Evolutionary conservation across 768 basidiomycete genomes (phyloP).

Genomic region (Gelatoporia subvermispora): DNA sequence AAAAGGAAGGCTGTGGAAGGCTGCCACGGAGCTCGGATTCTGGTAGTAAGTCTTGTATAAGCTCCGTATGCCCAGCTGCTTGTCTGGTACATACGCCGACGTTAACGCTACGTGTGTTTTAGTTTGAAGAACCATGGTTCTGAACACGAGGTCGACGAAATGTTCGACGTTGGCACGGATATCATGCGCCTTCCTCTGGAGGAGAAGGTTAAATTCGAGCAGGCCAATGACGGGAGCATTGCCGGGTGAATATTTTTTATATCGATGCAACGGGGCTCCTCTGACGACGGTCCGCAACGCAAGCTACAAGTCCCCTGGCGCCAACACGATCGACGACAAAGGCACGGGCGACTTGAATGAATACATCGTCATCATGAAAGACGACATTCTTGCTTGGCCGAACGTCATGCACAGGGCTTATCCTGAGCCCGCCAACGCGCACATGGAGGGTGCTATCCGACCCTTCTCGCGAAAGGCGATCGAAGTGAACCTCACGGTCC

Average conservation of each 20-base stretch:
- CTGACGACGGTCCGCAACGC: neutral
- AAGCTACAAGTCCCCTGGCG: slow-evolving; percentile 26
- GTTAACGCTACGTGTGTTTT: neutral
- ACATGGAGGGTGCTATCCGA: slow-evolving; percentile 13
- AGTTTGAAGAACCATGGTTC: slow-evolving; percentile 41
- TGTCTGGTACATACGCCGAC: neutral
- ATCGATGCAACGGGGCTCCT: neutral
- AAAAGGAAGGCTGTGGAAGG: slow-evolving; percentile 41
- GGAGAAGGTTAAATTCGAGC: too few relatives aligned
- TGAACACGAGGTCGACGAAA: slow-evolving; percentile 27
- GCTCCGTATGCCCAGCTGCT: neutral
- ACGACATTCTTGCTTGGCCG: slow-evolving; percentile 29
- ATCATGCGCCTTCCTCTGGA: slow-evolving; percentile 35
- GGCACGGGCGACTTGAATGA: slow-evolving; percentile 26
- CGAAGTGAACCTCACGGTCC: slow-evolving; percentile 16
- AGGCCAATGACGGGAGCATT: slow-evolving; percentile 33
- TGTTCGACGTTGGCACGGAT: slow-evolving; percentile 36
- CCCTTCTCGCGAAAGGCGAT: slow-evolving; percentile 20
- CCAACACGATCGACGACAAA: slow-evolving; percentile 25
- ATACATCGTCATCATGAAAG: slow-evolving; percentile 29
- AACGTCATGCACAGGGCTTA: slow-evolving; percentile 21
- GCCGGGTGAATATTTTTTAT: slow-evolving; percentile 25
- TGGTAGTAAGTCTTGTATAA: slow-evolving; percentile 37
- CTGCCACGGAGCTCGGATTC: too few relatives aligned
- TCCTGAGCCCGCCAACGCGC: slow-evolving; percentile 16